Evolutionary conservation across 2,329 filamentous ascomycete genomes (phyloP), one percentile per base, ranked within the genome.

Genomic region (Pyrenophora graminea): DNA sequence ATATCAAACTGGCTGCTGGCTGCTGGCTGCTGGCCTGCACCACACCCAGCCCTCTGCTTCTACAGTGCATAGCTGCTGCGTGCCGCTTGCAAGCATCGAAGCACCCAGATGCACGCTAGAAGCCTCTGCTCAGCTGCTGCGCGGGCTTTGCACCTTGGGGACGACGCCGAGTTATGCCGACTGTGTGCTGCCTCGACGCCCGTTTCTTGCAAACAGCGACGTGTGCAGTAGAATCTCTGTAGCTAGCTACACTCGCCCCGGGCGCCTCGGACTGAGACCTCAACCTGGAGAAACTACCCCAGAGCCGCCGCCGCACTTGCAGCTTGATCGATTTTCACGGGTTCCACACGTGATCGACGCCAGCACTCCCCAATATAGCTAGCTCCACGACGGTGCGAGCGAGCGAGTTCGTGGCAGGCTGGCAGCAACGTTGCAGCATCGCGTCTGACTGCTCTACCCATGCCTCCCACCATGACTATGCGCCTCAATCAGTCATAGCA

Each of bases 281-380:
- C n/a, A n/a, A n/a, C 44, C 50, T 38, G 34, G 15, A 32, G 9
- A 31, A 37, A 48, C 17, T 48, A 48, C 46, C 46, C 48, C 48
- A 31, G 45, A 43, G 39, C 47, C 47, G 43, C 39, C 23, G 23
- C 23, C 19, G 19, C 19, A 21, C 19, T 8, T 27, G 9, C 25
- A 27, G 10, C 10, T 30, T 10, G 10, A 10, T 30, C 45, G 48
- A 51, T 53, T 53, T 53, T 53, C 50, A 48, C 31, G 45, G 45
- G 50, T 53, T 48, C 50, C 50, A 53, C 50, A 53, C 50, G 50
- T 53, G 50, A 53, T 53, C 50, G 50, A 32, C 50, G 36, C 30
- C 13, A 10, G 23, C 13, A 18, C 15, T 49, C 8, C 50, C 50
- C 0, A n/a, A 39, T 19, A 1, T 10, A 37, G 40, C 19, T 53